These are phyloP conservation scores for Artomyces pyxidatus DNA, from an alignment of 768 basidiomycete genomes.

Conservation along the genomic window DNA sequence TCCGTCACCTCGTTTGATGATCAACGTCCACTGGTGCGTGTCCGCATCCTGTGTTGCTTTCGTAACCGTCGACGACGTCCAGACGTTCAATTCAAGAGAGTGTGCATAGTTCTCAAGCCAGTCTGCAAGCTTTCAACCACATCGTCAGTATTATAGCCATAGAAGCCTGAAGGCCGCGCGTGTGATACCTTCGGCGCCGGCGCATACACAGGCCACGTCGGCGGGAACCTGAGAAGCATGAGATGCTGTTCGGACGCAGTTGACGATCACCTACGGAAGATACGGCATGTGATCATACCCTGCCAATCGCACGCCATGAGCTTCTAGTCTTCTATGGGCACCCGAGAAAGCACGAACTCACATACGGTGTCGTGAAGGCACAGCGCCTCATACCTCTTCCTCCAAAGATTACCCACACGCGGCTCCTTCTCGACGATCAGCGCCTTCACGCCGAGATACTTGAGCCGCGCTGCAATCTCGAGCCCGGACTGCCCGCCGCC, in stretches of 20 bases:
- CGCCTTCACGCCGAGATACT: constrained; percentile 37
- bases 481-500: constrained; percentile 48
- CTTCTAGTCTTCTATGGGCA: constrained; percentile 7
- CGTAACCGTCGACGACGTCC: constrained; percentile 34
- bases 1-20: constrained; percentile 8
- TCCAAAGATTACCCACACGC: constrained; percentile 58
- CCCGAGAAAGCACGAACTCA: constrained; percentile 27
- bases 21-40: constrained; percentile 15
- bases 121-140: constrained; percentile 43
- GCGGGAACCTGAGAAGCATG: constrained; percentile 22
- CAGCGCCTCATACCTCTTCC: constrained; percentile 56
- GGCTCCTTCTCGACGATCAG: constrained; percentile 57
- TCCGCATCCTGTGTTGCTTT: constrained; percentile 12
- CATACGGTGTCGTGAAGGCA: constrained; percentile 64
- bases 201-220: constrained; percentile 24
- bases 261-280: constrained; percentile 15
- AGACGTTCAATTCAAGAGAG: constrained; percentile 52
- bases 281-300: constrained; percentile 52
- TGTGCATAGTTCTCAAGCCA: constrained; percentile 63
- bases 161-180: too few relatives aligned
- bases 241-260: neutral
- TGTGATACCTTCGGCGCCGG: constrained; percentile 23
- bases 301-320: constrained; percentile 13
- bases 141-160: neutral
- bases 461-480: constrained; percentile 51